Evolutionary conservation across 192 early-diverging fungal species (phyloP), one percentile per base, ranked within the genome.

Genomic region (Backusella luteola): DNA sequence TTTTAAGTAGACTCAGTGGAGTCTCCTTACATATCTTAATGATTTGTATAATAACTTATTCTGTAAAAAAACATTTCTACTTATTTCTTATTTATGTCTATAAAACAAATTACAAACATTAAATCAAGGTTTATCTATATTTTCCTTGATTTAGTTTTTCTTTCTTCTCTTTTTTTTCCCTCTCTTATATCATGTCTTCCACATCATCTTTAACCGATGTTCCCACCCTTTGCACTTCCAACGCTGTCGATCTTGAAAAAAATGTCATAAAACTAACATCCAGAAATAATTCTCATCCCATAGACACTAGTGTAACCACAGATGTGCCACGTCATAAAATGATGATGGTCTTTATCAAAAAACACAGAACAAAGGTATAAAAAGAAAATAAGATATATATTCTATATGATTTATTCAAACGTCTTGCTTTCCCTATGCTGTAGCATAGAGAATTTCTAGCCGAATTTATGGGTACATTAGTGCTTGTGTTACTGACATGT

Each of bases 391-490:
- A 26, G 4, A 14, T 4, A 66, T 0, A 26, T 39, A 39, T 39
- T 9, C 9, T 9, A 39, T 9, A 39, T 39, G 38, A 39, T 9
- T 4, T 9, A 39, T 9, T 39, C 9, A 7, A 32, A 32, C 29
- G 1, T 32, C 42, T 17, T 44, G 42, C 17, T 69, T 23, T 11
- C 5, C 21, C 11, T 34, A 17, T 26, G 19, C 21, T 34, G 4
- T 34, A 75, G 74, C 66, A 75, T 35, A 85, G 89, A 42, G 89
- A 93, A 74, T 89, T 88, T 39, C 79, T 93, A 35, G 92, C 92
- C 56, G 93, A 94, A 87, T 92, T 92, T 78, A 85, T 92, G 70
- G 92, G 92, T 59, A 94, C 93, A 4, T 87, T 88, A 73, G 79
- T 92, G 35, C 81, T 94, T 66, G 84, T 91, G 15, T 67, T 89